These are phyloP conservation scores for Trichopus zeylanicus DNA, from an alignment of 116 monocot species.

Conservation along the genomic window DNA sequence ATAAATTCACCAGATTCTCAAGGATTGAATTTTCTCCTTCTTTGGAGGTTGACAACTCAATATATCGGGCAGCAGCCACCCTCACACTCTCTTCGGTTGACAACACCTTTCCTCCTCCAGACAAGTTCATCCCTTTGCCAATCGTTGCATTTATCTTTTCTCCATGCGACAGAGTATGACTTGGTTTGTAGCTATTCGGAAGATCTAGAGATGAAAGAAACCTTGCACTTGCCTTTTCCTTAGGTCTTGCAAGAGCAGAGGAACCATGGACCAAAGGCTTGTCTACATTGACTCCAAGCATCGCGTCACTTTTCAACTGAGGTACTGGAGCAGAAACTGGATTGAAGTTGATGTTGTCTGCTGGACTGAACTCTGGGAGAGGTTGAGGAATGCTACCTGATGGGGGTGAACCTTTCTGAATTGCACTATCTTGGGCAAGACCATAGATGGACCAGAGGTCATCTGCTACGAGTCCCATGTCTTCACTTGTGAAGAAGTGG, in stretches of 20 bases:
- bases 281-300: background rate
- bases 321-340: background rate
- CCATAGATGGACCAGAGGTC: background rate
- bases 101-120: background rate
- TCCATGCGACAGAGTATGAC: background rate
- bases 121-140: background rate
- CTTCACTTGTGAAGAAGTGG: background rate
- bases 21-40: background rate
- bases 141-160: background rate
- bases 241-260: background rate
- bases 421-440: background rate
- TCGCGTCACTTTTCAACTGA: background rate
- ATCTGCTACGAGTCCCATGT: background rate
- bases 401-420: background rate
- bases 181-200: constrained; percentile 1
- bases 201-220: background rate
- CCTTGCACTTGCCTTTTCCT: background rate
- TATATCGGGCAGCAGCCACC: constrained; percentile 9
- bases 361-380: background rate
- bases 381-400: background rate
- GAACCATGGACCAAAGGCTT: background rate
- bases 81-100: constrained; percentile 20
- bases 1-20: constrained; percentile 6
- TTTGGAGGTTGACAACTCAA: background rate
- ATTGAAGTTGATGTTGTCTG: background rate